Percentiles rank a stretch among this genome's conserved stretches.
phyloP scores from a whole-genome alignment of 2,329 filamentous ascomycete genomes.

The Graphium sp. region DNA sequence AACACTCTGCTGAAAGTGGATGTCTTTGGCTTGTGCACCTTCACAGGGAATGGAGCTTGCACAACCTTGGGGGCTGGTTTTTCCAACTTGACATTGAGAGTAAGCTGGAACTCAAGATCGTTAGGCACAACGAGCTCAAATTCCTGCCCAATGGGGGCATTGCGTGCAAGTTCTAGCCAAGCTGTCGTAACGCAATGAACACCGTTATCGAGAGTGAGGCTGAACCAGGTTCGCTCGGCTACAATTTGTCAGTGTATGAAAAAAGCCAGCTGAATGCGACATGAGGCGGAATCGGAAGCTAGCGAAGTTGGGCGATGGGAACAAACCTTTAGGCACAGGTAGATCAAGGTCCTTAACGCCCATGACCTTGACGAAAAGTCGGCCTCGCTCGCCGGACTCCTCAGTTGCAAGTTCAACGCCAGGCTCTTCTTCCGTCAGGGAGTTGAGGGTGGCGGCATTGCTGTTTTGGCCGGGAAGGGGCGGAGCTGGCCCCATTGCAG shows the following conservation, averaged over 20 bases:
- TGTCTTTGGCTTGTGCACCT: conserved; percentile 53
- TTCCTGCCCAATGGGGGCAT: conserved; percentile 90
- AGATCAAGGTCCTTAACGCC: conserved; percentile 91
- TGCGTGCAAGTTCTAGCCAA: conserved; percentile 82
- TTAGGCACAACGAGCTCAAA: conserved; percentile 95
- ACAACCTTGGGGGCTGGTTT: conserved; percentile 49
- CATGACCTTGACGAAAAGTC: conserved; percentile 96
- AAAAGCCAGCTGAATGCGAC: background rate
- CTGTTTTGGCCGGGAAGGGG: conserved; percentile 81
- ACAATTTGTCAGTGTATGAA: conserved; percentile 10
- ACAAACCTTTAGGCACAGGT: conserved; percentile 74
- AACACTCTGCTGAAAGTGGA: conserved; percentile 87
- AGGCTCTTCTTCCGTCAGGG: conserved; percentile 53
- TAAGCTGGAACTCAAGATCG: conserved; percentile 97
- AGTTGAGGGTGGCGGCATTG: conserved; percentile 49
- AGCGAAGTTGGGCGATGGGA: conserved; percentile 6
- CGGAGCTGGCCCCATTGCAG: conserved; percentile 44
- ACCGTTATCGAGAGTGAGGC: conserved; percentile 92
- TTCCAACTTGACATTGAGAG: conserved; percentile 85
- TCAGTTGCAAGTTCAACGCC: conserved; percentile 40
- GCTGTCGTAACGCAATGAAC: conserved; percentile 94
- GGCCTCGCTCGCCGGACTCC: conserved; percentile 72
- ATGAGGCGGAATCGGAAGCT: no score
- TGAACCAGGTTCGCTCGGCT: conserved; percentile 89
- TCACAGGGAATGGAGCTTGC: conserved; percentile 35